Percentiles rank a stretch among this genome's conserved stretches.
Evolutionary conservation across 2,329 filamentous ascomycete species (phyloP).

Genomic region (Rutstroemia sp.): DNA sequence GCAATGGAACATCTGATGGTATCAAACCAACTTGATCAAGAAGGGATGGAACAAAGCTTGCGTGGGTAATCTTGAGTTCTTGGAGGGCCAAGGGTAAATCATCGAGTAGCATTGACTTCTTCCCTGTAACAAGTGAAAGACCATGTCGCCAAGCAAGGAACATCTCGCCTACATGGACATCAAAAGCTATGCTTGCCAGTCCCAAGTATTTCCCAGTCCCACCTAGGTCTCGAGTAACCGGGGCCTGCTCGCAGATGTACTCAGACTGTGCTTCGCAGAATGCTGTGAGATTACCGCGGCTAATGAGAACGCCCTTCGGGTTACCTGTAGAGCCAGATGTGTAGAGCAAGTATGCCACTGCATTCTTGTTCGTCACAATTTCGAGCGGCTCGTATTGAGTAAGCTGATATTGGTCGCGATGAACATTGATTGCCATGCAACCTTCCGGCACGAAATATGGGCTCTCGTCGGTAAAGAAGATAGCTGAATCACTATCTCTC

Average conservation of each 20-base stretch:
- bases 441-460: background rate
- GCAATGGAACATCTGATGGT: background rate
- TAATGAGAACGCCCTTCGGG: conserved; percentile 61
- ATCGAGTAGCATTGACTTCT: conserved; percentile 1
- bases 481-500: background rate
- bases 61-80: conserved; percentile 1
- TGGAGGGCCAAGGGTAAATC: background rate
- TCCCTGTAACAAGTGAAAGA: conserved; percentile 24
- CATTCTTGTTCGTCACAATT: background rate
- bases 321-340: conserved; percentile 73
- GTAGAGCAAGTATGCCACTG: conserved; percentile 63
- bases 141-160: conserved; percentile 28
- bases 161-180: conserved; percentile 28
- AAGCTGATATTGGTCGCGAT: background rate
- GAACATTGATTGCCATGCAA: background rate
- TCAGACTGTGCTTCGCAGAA: conserved; percentile 1
- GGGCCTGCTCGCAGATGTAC: background rate
- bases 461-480: background rate
- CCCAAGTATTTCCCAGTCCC: conserved; percentile 28
- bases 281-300: background rate
- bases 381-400: background rate
- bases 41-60: background rate
- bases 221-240: background rate
- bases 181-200: conserved; percentile 30
- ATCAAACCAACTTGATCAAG: background rate